Evolutionary conservation across 2,329 filamentous ascomycete species (phyloP).

Genomic region (Epichloe uncinata): DNA sequence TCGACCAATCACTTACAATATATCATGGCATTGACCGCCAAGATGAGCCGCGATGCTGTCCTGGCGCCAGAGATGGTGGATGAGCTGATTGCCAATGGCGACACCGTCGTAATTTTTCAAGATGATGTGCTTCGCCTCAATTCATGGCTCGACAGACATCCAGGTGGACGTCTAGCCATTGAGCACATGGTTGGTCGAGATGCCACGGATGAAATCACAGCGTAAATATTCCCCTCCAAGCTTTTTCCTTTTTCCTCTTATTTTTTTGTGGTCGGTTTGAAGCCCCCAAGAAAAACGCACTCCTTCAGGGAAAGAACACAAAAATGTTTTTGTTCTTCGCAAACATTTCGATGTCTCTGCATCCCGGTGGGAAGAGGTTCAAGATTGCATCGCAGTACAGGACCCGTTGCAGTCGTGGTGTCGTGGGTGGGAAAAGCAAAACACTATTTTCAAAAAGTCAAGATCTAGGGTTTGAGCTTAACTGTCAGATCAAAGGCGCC

Average conservation of each 20-base stretch:
- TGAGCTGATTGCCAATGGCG: slow-evolving; percentile 38
- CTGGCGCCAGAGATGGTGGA: slow-evolving; percentile 34
- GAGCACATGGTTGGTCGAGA: slow-evolving; percentile 35
- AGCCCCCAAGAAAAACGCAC: not conserved
- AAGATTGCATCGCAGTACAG: not conserved
- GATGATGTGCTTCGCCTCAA: slow-evolving; percentile 41
- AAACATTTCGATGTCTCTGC: not conserved
- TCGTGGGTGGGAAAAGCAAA: not conserved
- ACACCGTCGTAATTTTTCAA: slow-evolving; percentile 42
- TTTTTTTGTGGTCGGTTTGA: not conserved
- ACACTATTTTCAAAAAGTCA: not conserved
- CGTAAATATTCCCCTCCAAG: slow-evolving; percentile 13
- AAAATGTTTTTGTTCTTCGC: not conserved
- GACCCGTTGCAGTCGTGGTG: not conserved
- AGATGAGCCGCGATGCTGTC: slow-evolving; percentile 29
- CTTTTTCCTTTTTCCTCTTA: no score
- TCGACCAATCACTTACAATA: not conserved
- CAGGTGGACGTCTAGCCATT: slow-evolving; percentile 45
- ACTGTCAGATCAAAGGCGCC: not conserved
- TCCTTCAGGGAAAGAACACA: not conserved
- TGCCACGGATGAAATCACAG: slow-evolving; percentile 23
- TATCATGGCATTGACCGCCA: not conserved
- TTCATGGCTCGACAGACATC: slow-evolving; percentile 44
- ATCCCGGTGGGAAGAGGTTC: not conserved
- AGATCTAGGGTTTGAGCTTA: not conserved